Conservation (phyloP, 2,329 filamentous ascomycete genomes). For the Didymella exigua region DNA sequence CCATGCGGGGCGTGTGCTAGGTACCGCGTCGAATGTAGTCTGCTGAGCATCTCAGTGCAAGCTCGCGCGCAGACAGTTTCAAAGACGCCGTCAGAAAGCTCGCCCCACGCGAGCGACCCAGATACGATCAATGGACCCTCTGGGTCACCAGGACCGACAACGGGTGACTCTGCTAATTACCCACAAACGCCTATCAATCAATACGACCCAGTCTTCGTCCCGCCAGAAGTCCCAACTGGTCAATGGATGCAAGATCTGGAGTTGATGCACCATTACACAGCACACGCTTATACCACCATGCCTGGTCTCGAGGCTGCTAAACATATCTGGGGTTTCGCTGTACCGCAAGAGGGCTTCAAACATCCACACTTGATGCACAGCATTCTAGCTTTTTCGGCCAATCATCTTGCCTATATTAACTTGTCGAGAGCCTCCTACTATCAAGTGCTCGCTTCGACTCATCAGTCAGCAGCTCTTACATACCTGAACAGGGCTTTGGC, state of each 20-base stretch:
- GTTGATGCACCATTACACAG: slow-evolving; percentile 39
- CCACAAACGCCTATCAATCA: background rate
- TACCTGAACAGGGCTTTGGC: slow-evolving; percentile 30
- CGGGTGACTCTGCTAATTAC: background rate
- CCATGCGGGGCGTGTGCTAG: slow-evolving; percentile 36
- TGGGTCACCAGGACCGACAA: slow-evolving; percentile 6
- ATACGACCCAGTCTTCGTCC: background rate
- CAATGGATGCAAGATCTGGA: slow-evolving; percentile 38
- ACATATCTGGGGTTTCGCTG: slow-evolving; percentile 41
- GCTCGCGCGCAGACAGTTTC: slow-evolving; percentile 1
- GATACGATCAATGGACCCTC: slow-evolving; percentile 10
- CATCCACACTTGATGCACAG: slow-evolving; percentile 48
- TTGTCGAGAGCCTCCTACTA: slow-evolving; percentile 26
- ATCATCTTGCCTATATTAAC: slow-evolving; percentile 42
- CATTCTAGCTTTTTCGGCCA: slow-evolving; percentile 47
- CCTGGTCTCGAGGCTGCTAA: slow-evolving; percentile 30
- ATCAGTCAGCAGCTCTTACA: slow-evolving; percentile 34
- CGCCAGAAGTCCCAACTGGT: background rate
- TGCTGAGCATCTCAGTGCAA: slow-evolving; percentile 17
- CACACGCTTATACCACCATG: slow-evolving; percentile 31
- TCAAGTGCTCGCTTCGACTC: slow-evolving; percentile 34
- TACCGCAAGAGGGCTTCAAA: slow-evolving; percentile 44
- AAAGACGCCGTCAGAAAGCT: slow-evolving; percentile 6
- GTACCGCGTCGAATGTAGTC: slow-evolving; percentile 40
- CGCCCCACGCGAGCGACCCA: slow-evolving; percentile 1